A percentile compares a stretch with the other conserved stretches of the same genome.
These are phyloP conservation scores for Punctularia strigosozonata DNA, from an alignment of 768 basidiomycete genomes.

Conservation along the genomic window DNA sequence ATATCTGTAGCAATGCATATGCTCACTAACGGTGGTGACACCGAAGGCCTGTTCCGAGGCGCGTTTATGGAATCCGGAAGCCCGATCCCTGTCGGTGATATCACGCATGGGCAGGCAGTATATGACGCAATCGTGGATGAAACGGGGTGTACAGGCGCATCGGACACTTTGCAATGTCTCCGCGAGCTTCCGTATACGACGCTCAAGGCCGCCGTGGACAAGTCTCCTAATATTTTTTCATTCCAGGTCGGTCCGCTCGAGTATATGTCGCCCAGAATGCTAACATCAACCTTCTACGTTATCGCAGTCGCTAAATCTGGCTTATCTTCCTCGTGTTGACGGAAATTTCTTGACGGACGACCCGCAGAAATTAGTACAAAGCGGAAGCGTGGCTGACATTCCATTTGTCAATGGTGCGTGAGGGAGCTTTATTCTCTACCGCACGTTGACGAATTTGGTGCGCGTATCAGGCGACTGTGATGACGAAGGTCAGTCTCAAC, in stretches of 20 bases:
- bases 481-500: slow-evolving; percentile 26
- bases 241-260: slow-evolving; percentile 16
- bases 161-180: slow-evolving; percentile 31
- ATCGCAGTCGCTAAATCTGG: slow-evolving; percentile 14
- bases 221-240: slow-evolving; percentile 18
- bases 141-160: slow-evolving; percentile 21
- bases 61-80: slow-evolving; percentile 35
- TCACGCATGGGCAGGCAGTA: slow-evolving; percentile 20
- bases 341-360: slow-evolving; percentile 23
- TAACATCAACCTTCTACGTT: neutral
- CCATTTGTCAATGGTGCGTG: slow-evolving; percentile 7
- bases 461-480: slow-evolving; percentile 24
- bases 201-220: slow-evolving; percentile 21
- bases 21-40: slow-evolving; percentile 26
- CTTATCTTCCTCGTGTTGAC: slow-evolving; percentile 28
- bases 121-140: slow-evolving; percentile 29
- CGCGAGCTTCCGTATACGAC: slow-evolving; percentile 21
- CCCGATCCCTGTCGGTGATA: slow-evolving; percentile 19
- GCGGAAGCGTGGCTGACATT: slow-evolving; percentile 21
- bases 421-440: slow-evolving; percentile 1
- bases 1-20: slow-evolving; percentile 33
- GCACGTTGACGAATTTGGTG: neutral
- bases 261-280: neutral
- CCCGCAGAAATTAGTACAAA: slow-evolving; percentile 19
- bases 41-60: slow-evolving; percentile 27